These are phyloP conservation scores for Phytophthora tubulina DNA, from an alignment of 352 stramenopile species.

Conservation along the genomic window DNA sequence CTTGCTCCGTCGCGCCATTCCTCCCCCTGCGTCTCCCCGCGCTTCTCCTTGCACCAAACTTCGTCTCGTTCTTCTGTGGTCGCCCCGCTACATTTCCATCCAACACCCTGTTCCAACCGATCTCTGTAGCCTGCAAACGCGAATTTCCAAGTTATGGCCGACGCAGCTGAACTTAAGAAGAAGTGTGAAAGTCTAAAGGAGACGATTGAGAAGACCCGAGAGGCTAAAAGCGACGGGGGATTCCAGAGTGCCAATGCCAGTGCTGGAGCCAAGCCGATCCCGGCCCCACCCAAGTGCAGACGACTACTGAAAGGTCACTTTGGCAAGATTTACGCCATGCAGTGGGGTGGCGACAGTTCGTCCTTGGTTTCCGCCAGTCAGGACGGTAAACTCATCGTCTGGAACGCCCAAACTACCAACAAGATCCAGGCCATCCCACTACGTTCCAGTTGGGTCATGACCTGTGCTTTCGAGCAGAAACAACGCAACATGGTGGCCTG, in stretches of 20 bases:
- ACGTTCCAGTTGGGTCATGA: slow-evolving; percentile 99
- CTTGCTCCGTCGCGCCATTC: slow-evolving; percentile 10
- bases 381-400: slow-evolving; percentile 99
- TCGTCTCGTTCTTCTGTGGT: background rate
- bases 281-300: slow-evolving; percentile 91
- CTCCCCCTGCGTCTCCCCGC: slow-evolving; percentile 3
- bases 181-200: slow-evolving; percentile 90
- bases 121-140: slow-evolving; percentile 5
- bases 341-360: slow-evolving; percentile 95
- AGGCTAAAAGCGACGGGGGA: slow-evolving; percentile 79
- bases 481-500: slow-evolving; percentile 98
- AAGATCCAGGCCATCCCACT: slow-evolving; percentile 98
- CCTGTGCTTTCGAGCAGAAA: slow-evolving; percentile 98
- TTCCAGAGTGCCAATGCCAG: slow-evolving; percentile 74
- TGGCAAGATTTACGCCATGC: slow-evolving; percentile 99
- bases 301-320: slow-evolving; percentile 99
- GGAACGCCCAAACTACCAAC: slow-evolving; percentile 97
- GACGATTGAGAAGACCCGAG: slow-evolving; percentile 88
- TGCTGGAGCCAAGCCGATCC: slow-evolving; percentile 78
- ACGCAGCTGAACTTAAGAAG: slow-evolving; percentile 86
- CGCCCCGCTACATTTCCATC: slow-evolving; percentile 7
- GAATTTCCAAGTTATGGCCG: slow-evolving; percentile 55
- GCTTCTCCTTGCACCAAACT: slow-evolving; percentile 6
- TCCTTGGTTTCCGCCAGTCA: slow-evolving; percentile 95
- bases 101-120: background rate